A percentile compares a stretch with the other conserved stretches of the same genome.
Conservation (phyloP, 2,329 filamentous ascomycete species). For the Ascochyta fabae region DNA sequence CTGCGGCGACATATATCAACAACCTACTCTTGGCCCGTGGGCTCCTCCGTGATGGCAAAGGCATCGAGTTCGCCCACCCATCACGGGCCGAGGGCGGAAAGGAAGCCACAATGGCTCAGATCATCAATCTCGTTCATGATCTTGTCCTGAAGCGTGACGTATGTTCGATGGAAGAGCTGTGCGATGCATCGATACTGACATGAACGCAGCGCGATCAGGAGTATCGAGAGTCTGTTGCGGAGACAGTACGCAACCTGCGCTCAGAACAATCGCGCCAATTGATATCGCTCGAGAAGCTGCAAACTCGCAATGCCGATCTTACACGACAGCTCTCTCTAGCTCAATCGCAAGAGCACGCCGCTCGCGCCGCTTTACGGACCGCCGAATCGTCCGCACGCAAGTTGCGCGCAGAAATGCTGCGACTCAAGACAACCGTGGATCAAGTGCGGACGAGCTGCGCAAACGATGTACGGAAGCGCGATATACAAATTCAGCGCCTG, state of each 20-base stretch:
- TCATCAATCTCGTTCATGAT: slow-evolving; percentile 95
- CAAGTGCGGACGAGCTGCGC: slow-evolving; percentile 87
- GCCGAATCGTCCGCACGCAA: slow-evolving; percentile 76
- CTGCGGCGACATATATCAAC: slow-evolving; percentile 69
- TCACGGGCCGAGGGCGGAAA: slow-evolving; percentile 67
- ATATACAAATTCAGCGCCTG: slow-evolving; percentile 84
- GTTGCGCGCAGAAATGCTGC: slow-evolving; percentile 83
- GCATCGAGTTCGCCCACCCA: slow-evolving; percentile 82
- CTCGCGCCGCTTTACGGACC: slow-evolving; percentile 72
- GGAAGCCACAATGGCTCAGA: slow-evolving; percentile 76
- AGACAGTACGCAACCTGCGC: slow-evolving; percentile 77
- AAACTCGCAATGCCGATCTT: slow-evolving; percentile 63
- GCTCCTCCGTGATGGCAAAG: slow-evolving; percentile 67
- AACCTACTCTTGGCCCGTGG: slow-evolving; percentile 70
- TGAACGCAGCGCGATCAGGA: slow-evolving; percentile 80
- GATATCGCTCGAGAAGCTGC: slow-evolving; percentile 67
- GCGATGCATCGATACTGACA: slow-evolving; percentile 15
- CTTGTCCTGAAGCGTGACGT: slow-evolving; percentile 89
- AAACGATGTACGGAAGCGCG: slow-evolving; percentile 88
- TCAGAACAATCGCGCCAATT: slow-evolving; percentile 77
- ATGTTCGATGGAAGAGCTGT: slow-evolving; percentile 38
- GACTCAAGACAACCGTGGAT: slow-evolving; percentile 77
- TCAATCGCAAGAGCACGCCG: slow-evolving; percentile 73
- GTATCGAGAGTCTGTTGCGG: slow-evolving; percentile 81
- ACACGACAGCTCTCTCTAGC: slow-evolving; percentile 62